phyloP scores from a whole-genome alignment of 257 asterid genomes.

The Leonotis leonurus region DNA sequence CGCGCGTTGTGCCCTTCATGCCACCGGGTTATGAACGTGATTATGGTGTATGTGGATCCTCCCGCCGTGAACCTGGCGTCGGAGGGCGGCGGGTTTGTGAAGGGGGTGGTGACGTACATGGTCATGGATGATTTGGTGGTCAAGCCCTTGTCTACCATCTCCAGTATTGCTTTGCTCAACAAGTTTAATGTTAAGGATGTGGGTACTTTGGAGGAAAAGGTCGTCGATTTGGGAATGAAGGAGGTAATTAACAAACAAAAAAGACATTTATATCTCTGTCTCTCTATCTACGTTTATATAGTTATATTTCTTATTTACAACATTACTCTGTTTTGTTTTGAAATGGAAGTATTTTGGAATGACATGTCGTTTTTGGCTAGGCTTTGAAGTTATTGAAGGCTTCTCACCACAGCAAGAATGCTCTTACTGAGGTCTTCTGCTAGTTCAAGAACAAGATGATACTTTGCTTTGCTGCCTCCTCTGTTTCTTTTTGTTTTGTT shows the following conservation, averaged over 20 bases:
- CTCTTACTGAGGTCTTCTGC: neutral
- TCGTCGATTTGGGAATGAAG: neutral
- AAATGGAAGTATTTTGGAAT: too few species aligned
- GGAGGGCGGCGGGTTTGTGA: constrained; percentile 26
- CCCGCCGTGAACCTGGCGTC: neutral
- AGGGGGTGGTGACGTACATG: constrained; percentile 17
- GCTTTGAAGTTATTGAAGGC: neutral
- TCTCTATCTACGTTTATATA: too few species aligned
- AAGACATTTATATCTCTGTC: neutral
- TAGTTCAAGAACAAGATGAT: neutral
- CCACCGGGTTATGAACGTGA: rapidly evolving
- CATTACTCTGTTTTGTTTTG: neutral
- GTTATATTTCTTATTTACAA: neutral
- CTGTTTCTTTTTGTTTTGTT: too few species aligned
- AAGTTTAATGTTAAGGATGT: constrained; percentile 20
- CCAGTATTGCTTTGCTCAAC: constrained; percentile 14
- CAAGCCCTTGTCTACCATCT: neutral
- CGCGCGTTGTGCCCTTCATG: constrained; percentile 17
- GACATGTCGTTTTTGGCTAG: neutral
- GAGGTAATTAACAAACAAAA: too few species aligned
- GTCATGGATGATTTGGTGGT: too few species aligned
- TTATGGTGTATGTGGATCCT: constrained; percentile 1
- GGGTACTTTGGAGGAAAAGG: constrained; percentile 9
- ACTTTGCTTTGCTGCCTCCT: too few species aligned
- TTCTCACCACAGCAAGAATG: neutral